Conservation (phyloP, 257 asterid species). For the Craterostigma plantagineum region DNA sequence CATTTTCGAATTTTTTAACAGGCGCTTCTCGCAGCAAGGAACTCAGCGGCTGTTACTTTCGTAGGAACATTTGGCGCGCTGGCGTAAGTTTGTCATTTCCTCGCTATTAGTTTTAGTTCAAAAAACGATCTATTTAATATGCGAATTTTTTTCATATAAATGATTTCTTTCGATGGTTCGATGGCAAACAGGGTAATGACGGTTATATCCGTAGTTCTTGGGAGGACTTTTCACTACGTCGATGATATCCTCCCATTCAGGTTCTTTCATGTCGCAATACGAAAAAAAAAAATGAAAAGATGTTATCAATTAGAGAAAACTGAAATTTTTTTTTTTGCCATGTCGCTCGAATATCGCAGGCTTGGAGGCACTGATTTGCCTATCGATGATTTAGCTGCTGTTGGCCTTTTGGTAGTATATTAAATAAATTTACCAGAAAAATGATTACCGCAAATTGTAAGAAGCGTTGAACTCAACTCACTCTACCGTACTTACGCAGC, state of each 20-base stretch:
- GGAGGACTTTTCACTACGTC: slow-evolving; percentile 89
- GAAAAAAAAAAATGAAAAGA: too few species aligned
- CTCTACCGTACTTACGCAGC: slow-evolving; percentile 16
- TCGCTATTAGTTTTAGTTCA: not conserved
- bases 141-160: too few species aligned
- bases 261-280: slow-evolving; percentile 11
- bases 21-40: slow-evolving; percentile 95
- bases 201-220: slow-evolving; percentile 65
- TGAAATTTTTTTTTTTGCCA: not conserved
- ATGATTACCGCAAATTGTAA: not conserved
- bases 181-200: slow-evolving; percentile 59
- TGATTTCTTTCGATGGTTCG: not conserved
- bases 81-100: slow-evolving; percentile 22
- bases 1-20: slow-evolving; percentile 23
- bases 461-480: too few species aligned
- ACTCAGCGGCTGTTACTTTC: slow-evolving; percentile 72
- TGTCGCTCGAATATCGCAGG: slow-evolving; percentile 19
- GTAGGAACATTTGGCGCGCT: slow-evolving; percentile 90
- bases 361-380: slow-evolving; percentile 75
- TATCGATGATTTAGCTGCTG: slow-evolving; percentile 93
- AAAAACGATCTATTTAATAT: not conserved
- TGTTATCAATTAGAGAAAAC: too few species aligned
- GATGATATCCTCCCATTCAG: slow-evolving; percentile 87
- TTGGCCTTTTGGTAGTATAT: slow-evolving; percentile 55
- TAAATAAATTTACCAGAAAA: not conserved